Evolutionary conservation across 2,329 filamentous ascomycete species (phyloP).

Genomic region (Nemania diffusa): DNA sequence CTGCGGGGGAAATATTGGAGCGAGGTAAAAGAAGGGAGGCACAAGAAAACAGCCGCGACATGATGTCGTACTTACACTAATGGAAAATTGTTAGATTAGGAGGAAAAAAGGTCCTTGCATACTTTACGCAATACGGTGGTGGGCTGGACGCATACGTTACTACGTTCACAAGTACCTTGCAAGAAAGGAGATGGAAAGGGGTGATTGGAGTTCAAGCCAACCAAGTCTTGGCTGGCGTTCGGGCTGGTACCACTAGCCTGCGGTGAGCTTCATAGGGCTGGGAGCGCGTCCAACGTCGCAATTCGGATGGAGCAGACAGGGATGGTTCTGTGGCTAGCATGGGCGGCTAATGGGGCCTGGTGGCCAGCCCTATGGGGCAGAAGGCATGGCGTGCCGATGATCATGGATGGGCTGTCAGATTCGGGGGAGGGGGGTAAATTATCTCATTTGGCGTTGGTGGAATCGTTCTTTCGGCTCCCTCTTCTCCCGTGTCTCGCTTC

Average conservation of each 20-base stretch:
- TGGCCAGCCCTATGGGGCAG: constrained; percentile 37
- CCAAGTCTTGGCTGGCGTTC: constrained; percentile 15
- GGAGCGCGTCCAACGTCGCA: constrained; percentile 25
- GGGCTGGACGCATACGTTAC: constrained; percentile 5
- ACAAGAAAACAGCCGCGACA: constrained; percentile 7
- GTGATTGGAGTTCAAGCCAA: constrained; percentile 19
- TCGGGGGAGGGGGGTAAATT: constrained; percentile 23
- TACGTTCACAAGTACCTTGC: constrained; percentile 1
- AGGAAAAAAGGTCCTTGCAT: constrained; percentile 32
- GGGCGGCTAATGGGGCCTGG: constrained; percentile 22
- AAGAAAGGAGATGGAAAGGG: constrained; percentile 15
- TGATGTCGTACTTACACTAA: background rate
- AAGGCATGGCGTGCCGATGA: constrained; percentile 13
- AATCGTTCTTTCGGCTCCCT: constrained; percentile 7
- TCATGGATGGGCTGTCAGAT: constrained; percentile 24
- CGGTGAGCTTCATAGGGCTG: constrained; percentile 33
- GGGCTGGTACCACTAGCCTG: constrained; percentile 1
- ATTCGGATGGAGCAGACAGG: constrained; percentile 16
- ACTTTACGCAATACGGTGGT: constrained; percentile 1
- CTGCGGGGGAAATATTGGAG: background rate
- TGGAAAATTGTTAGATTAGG: constrained; percentile 5
- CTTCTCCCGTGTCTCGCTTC: background rate
- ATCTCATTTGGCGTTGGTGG: constrained; percentile 26
- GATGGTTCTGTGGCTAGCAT: constrained; percentile 4
- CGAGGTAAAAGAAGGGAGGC: background rate